These are phyloP conservation scores for Trichophyton benhamiae DNA, from an alignment of 2,329 filamentous ascomycete genomes.

Conservation along the genomic window DNA sequence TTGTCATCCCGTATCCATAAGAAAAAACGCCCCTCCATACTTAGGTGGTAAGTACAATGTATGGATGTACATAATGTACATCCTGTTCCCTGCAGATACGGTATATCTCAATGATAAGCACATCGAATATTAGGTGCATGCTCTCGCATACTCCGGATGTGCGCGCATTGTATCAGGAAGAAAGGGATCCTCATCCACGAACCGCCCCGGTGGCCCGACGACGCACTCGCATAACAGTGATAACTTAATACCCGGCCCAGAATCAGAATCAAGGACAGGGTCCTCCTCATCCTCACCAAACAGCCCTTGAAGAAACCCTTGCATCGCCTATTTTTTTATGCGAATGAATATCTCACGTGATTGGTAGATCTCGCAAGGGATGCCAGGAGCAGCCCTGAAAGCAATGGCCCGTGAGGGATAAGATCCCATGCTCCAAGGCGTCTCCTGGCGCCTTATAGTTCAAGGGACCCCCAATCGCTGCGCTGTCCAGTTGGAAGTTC, in stretches of 20 bases:
- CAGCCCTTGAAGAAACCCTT: background rate
- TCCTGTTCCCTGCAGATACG: too few relatives aligned
- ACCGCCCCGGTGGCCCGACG: background rate
- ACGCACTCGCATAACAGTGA: background rate
- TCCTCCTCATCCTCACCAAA: background rate
- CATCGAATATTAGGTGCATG: too few relatives aligned
- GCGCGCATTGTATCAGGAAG: background rate
- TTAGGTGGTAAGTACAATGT: too few relatives aligned
- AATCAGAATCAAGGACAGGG: background rate
- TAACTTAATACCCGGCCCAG: background rate
- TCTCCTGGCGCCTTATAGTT: background rate
- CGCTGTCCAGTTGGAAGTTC: background rate
- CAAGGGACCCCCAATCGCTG: background rate
- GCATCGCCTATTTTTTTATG: background rate
- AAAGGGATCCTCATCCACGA: background rate
- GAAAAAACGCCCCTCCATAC: background rate
- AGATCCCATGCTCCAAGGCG: background rate
- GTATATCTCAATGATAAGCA: too few relatives aligned
- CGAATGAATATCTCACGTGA: background rate
- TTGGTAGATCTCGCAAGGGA: background rate
- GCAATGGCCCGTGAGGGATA: background rate
- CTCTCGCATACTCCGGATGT: background rate
- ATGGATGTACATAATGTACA: too few relatives aligned
- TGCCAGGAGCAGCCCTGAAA: background rate
- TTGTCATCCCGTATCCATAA: background rate